Evolutionary conservation across 345 rosid genomes (phyloP).

Genomic region (Excoecaria agallocha): DNA sequence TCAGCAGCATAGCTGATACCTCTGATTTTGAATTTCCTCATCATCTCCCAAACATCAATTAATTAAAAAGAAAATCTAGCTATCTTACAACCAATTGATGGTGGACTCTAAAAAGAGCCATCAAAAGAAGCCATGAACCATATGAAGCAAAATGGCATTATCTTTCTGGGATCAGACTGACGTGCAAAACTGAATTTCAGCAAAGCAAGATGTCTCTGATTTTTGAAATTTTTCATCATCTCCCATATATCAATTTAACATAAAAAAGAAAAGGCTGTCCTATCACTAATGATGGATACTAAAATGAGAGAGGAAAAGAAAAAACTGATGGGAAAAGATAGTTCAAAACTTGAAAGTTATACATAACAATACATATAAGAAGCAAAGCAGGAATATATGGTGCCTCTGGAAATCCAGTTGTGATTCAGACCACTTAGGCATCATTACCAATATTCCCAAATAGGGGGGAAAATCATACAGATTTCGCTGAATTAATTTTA

Average conservation of each 20-base stretch:
- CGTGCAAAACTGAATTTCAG: slow-evolving; percentile 28
- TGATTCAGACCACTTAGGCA: background rate
- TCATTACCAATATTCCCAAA: background rate
- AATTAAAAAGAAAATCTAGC: background rate
- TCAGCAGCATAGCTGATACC: no score
- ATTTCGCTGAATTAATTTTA: background rate
- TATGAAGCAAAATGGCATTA: background rate
- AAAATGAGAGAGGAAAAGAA: background rate
- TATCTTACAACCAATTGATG: background rate
- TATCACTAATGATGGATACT: background rate
- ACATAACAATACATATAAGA: background rate
- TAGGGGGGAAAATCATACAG: background rate
- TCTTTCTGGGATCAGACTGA: slow-evolving; percentile 32
- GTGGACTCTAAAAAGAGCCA: background rate
- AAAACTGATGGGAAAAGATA: background rate
- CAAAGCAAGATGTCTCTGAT: slow-evolving; percentile 18
- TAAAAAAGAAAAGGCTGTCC: background rate
- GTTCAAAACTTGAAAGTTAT: background rate
- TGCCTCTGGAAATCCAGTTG: background rate
- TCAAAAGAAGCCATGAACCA: background rate
- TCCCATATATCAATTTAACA: background rate
- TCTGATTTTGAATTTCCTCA: background rate
- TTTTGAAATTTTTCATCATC: slow-evolving; percentile 14
- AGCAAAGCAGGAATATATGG: background rate
- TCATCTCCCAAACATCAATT: slow-evolving; percentile 15